These are phyloP conservation scores for Dacryopinax spathularia DNA, from an alignment of 768 basidiomycete genomes.

Conservation along the genomic window DNA sequence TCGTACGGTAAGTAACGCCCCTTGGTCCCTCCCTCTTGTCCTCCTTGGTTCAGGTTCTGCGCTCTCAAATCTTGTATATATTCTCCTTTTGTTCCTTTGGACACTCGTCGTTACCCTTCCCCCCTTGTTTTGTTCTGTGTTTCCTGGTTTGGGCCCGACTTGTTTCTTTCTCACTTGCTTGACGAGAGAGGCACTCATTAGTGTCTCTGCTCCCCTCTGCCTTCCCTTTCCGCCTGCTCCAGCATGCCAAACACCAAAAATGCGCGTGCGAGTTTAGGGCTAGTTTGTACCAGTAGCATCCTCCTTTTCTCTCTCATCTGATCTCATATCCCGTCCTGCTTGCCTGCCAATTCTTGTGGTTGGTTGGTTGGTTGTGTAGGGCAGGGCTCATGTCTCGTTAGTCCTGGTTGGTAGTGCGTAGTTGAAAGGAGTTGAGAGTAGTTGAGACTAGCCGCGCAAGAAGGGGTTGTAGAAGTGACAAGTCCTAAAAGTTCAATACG, in stretches of 20 bases:
- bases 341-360: neutral
- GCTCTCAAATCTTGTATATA: too few relatives aligned
- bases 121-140: neutral
- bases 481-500: too few relatives aligned
- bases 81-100: neutral
- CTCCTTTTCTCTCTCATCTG: too few relatives aligned
- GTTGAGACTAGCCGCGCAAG: too few relatives aligned
- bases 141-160: neutral
- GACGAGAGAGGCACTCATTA: neutral
- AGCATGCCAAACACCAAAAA: too few relatives aligned
- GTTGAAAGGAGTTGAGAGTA: neutral
- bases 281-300: neutral
- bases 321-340: neutral
- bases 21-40: neutral
- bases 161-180: too few relatives aligned
- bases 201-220: neutral
- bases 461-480: neutral
- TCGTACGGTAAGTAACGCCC: neutral
- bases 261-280: neutral
- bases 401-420: neutral
- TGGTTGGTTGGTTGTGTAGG: neutral
- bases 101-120: neutral
- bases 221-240: neutral
- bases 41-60: too few relatives aligned
- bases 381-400: neutral